A percentile compares a stretch with the other conserved stretches of the same genome.
Conservation (phyloP, 495 filamentous ascomycete genomes). For the Gamarada debralockiae region DNA sequence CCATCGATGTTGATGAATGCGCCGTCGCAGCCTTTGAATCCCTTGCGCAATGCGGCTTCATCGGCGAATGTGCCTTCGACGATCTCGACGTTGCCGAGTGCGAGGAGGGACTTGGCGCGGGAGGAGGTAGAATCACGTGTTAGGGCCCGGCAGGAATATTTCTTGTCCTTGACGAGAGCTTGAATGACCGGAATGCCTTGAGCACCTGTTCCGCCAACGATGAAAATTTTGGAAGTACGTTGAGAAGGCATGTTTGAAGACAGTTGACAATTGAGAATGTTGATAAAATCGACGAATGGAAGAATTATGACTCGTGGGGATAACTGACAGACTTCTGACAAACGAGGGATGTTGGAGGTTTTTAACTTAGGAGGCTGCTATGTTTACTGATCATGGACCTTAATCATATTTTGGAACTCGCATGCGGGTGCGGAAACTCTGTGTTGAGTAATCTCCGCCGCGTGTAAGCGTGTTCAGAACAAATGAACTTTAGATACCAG, state of each 20-base stretch:
- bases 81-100: conserved; percentile 38
- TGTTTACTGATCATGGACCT: too few relatives aligned
- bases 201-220: conserved; percentile 44
- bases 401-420: too few relatives aligned
- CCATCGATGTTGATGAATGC: conserved; percentile 54
- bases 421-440: too few relatives aligned
- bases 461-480: too few relatives aligned
- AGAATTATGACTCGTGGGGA: too few relatives aligned
- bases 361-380: too few relatives aligned
- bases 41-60: conserved; percentile 39
- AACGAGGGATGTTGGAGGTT: too few relatives aligned
- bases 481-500: too few relatives aligned
- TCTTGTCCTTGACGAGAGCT: conserved; percentile 28
- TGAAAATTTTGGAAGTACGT: conserved; percentile 28
- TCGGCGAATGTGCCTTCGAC: conserved; percentile 42
- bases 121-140: conserved; percentile 30
- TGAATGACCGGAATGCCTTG: conserved; percentile 40
- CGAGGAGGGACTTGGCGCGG: conserved; percentile 28
- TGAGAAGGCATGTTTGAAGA: conserved; percentile 8
- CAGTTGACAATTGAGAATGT: too few relatives aligned
- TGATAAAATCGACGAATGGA: too few relatives aligned
- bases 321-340: too few relatives aligned
- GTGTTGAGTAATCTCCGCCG: too few relatives aligned
- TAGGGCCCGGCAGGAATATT: conserved; percentile 34
- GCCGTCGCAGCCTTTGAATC: conserved; percentile 39